These are phyloP conservation scores for Selenicereus undatus DNA, from an alignment of 148 eudicot genomes.

Conservation along the genomic window DNA sequence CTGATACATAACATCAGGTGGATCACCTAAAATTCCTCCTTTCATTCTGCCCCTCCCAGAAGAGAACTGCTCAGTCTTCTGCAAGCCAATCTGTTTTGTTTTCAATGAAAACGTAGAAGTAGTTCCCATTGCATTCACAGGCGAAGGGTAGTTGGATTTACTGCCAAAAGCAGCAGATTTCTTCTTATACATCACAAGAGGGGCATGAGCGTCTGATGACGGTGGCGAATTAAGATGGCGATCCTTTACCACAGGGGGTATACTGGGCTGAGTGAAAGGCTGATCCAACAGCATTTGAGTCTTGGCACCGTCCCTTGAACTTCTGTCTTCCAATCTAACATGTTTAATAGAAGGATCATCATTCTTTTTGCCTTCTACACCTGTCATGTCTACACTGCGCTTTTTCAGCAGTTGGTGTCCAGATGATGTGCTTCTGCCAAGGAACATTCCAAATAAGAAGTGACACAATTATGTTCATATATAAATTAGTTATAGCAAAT, in stretches of 20 bases:
- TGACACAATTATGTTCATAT: not conserved
- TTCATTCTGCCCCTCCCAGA: not conserved
- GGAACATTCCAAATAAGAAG: constrained; percentile 11
- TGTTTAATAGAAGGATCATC: constrained; percentile 11
- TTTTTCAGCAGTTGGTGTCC: constrained; percentile 11
- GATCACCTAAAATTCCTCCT: not conserved
- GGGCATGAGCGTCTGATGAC: too few species aligned
- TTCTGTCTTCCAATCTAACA: not conserved
- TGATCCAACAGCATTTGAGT: not conserved
- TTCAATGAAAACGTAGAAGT: constrained; percentile 13
- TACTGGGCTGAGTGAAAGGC: constrained; percentile 4
- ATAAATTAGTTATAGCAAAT: not conserved
- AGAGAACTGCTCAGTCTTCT: constrained; percentile 8
- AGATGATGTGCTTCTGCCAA: not conserved
- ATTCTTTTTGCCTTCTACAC: constrained; percentile 3
- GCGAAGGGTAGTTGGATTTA: constrained; percentile 10
- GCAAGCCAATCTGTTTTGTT: constrained; percentile 3
- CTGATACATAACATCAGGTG: constrained; percentile 1
- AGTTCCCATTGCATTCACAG: not conserved
- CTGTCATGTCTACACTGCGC: not conserved
- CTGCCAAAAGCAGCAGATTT: not conserved
- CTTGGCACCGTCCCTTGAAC: not conserved
- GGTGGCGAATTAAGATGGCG: not conserved
- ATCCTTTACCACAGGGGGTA: constrained; percentile 7
- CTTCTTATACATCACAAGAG: not conserved